Evolutionary conservation across 768 basidiomycete genomes (phyloP).

Genomic region (Russula compacta): DNA sequence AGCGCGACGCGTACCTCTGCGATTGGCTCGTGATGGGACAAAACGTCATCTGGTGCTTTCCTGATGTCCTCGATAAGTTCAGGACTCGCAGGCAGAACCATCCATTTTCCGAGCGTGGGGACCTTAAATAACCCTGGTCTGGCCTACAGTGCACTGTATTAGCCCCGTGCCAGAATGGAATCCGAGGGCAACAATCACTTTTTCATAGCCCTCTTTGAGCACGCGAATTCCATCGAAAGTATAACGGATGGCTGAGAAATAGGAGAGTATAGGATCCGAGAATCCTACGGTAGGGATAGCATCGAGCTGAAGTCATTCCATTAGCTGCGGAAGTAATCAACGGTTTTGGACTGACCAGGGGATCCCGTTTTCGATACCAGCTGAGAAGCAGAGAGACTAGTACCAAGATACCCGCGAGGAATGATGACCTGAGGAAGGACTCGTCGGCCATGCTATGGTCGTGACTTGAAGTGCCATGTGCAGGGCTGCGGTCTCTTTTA

Average conservation of each 20-base stretch:
- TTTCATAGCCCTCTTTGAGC: conserved; percentile 29
- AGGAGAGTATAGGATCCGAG: conserved; percentile 12
- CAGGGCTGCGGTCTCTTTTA: too few species aligned
- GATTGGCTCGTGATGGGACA: conserved; percentile 35
- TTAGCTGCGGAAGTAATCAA: not conserved
- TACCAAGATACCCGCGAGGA: not conserved
- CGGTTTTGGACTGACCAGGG: not conserved
- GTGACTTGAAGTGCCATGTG: not conserved
- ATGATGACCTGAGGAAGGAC: not conserved
- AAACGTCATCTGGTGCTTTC: conserved; percentile 35
- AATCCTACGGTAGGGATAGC: conserved; percentile 14
- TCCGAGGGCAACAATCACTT: conserved; percentile 16
- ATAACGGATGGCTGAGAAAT: conserved; percentile 22
- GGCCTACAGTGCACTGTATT: conserved; percentile 1
- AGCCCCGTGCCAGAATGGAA: not conserved
- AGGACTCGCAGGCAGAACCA: conserved; percentile 35
- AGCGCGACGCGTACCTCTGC: conserved; percentile 28
- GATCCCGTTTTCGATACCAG: not conserved
- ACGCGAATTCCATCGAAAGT: conserved; percentile 22
- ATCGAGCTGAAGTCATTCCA: not conserved
- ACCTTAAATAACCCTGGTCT: conserved; percentile 33
- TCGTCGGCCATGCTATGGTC: conserved; percentile 1
- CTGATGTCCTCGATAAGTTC: conserved; percentile 43
- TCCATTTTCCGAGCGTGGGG: conserved; percentile 36
- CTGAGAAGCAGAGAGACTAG: not conserved